A percentile compares a stretch with the other conserved stretches of the same genome.
Evolutionary conservation across 78 protist species (phyloP).

Genomic region (Bodo saltans): DNA sequence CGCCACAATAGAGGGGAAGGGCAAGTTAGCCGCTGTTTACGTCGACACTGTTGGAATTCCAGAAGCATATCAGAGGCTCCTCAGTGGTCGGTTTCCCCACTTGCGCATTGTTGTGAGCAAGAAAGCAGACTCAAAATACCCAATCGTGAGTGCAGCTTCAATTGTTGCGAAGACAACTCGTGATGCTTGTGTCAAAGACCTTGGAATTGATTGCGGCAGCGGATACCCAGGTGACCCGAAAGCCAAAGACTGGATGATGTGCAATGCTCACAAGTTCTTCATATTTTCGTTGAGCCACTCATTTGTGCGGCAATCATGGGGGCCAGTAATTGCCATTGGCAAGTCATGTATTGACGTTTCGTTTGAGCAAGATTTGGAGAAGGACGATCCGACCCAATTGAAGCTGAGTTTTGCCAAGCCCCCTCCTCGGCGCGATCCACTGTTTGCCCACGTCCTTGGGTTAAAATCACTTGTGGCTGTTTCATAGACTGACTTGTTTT

Average conservation of each 20-base stretch:
- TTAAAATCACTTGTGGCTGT: too few species aligned
- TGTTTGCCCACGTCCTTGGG: too few species aligned
- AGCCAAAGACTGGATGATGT: neutral
- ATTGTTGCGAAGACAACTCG: conserved; percentile 63
- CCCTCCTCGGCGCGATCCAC: too few species aligned
- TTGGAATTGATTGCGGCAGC: neutral
- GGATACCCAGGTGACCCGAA: conserved; percentile 42
- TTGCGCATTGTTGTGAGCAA: conserved; percentile 22
- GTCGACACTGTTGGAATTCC: conserved; percentile 58
- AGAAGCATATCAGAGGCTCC: neutral
- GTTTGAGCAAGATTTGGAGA: neutral
- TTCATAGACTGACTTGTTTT: too few species aligned
- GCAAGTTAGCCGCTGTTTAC: conserved; percentile 15
- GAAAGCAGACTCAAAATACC: conserved; percentile 60
- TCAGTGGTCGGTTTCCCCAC: conserved; percentile 35
- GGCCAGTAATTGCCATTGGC: neutral
- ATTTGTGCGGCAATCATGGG: conserved; percentile 6
- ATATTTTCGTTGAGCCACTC: neutral
- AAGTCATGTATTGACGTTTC: neutral
- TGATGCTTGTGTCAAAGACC: neutral
- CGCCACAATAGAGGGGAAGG: neutral
- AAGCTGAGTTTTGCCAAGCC: too few species aligned
- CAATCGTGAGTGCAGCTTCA: conserved; percentile 55
- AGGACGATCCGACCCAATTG: too few species aligned
- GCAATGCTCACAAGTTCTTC: neutral